Conservation (phyloP, 2,329 filamentous ascomycete species). For the Aspergillus flavus region DNA sequence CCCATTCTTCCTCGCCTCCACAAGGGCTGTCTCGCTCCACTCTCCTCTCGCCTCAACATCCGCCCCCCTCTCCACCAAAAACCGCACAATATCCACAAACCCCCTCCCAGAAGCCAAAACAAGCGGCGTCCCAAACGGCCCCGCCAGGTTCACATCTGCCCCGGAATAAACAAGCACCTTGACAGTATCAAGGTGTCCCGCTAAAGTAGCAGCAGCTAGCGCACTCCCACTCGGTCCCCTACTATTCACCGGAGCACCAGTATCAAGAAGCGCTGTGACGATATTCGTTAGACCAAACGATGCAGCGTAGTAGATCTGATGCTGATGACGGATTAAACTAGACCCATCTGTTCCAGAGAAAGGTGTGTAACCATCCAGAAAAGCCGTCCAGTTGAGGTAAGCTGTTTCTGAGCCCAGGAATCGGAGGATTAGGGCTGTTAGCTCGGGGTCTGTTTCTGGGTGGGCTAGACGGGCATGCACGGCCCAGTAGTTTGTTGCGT, state of each 20-base stretch:
- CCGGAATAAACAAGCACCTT: background rate
- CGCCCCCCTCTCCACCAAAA: background rate
- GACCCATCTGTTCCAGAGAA: background rate
- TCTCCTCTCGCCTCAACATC: background rate
- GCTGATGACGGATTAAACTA: background rate
- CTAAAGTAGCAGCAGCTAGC: background rate
- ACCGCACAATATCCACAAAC: background rate
- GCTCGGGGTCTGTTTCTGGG: background rate
- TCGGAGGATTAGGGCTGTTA: background rate
- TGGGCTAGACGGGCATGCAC: background rate
- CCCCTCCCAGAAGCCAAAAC: background rate
- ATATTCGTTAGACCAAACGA: background rate
- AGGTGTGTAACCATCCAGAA: background rate
- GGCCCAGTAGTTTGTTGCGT: slow-evolving; percentile 9
- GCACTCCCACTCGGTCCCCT: background rate
- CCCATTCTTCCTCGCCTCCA: background rate
- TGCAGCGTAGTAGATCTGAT: slow-evolving; percentile 2
- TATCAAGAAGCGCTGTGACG: background rate
- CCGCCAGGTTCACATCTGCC: background rate
- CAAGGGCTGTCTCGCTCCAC: background rate
- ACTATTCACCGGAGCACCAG: background rate
- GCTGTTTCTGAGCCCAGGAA: background rate
- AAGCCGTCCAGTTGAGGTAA: slow-evolving; percentile 1
- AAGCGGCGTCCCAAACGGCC: slow-evolving; percentile 1
- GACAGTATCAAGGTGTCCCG: background rate